Conservation (phyloP, 352 stramenopile species). For the Phytophthora ohioensis region DNA sequence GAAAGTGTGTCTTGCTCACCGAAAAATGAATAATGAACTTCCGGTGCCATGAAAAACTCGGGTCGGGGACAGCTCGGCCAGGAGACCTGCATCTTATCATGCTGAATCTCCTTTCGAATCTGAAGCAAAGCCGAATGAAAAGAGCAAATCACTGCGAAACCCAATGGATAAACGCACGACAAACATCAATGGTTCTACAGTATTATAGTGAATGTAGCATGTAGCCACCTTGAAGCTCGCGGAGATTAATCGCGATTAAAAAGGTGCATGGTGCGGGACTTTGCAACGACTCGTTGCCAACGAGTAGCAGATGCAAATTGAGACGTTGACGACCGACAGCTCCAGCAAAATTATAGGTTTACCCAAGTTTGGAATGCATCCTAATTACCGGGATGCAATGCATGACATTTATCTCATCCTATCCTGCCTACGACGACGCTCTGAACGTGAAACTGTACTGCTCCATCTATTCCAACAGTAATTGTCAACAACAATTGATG, state of each 20-base stretch:
- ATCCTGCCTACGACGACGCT: not conserved
- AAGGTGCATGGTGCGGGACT: too few species aligned
- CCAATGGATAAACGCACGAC: not conserved
- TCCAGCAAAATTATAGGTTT: too few species aligned
- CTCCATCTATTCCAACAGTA: not conserved
- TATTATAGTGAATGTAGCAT: too few species aligned
- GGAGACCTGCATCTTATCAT: not conserved
- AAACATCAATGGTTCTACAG: too few species aligned
- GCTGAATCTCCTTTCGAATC: constrained; percentile 30
- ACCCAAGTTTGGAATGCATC: too few species aligned
- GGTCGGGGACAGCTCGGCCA: not conserved
- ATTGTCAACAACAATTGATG: not conserved
- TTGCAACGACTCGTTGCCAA: too few species aligned
- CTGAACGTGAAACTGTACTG: not conserved
- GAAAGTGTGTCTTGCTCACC: not conserved
- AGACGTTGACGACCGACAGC: too few species aligned
- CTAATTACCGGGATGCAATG: too few species aligned
- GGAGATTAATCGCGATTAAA: constrained; percentile 1
- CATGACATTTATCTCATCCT: too few species aligned
- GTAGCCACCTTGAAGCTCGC: not conserved
- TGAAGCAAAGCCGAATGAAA: constrained; percentile 27
- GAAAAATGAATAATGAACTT: constrained; percentile 22
- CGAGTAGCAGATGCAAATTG: too few species aligned
- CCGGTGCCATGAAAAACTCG: not conserved
- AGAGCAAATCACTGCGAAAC: constrained; percentile 15